Conservation (phyloP, 192 early-diverging fungal species). For the Podila epicladia region DNA sequence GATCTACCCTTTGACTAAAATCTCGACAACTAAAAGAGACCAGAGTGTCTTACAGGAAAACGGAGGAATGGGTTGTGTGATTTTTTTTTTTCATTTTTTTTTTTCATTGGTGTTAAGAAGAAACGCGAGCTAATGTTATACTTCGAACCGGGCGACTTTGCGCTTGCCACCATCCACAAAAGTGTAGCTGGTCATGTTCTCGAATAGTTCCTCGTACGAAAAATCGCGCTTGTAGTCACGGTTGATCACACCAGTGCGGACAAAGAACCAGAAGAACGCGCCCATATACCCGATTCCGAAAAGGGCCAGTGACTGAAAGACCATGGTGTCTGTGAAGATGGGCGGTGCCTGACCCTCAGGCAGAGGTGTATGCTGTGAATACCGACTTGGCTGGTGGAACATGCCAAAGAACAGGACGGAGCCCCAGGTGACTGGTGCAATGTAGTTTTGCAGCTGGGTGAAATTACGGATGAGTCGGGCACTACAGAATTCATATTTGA, state of each 20-base stretch:
- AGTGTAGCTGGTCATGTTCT: slow-evolving; percentile 6
- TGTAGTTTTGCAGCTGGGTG: slow-evolving; percentile 8
- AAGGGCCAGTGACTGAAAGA: background rate
- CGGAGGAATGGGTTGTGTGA: too few relatives aligned
- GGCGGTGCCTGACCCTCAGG: slow-evolving; percentile 14
- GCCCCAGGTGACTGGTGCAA: slow-evolving; percentile 15
- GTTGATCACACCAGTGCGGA: background rate
- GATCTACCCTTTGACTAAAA: too few relatives aligned
- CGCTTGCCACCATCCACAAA: slow-evolving; percentile 6
- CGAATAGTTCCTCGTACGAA: slow-evolving; percentile 5
- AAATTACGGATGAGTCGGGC: slow-evolving; percentile 6
- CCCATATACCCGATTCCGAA: background rate
- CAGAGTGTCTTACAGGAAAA: too few relatives aligned
- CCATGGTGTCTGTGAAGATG: slow-evolving; percentile 5
- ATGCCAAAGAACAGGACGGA: background rate
- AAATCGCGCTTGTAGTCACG: slow-evolving; percentile 2
- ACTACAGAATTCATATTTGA: background rate
- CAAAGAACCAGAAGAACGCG: slow-evolving; percentile 5
- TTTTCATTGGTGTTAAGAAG: background rate
- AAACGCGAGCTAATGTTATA: background rate
- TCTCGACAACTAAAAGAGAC: too few relatives aligned
- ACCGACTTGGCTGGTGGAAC: slow-evolving; percentile 6
- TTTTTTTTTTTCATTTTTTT: background rate
- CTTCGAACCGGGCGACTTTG: slow-evolving; percentile 3
- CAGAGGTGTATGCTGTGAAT: slow-evolving; percentile 4